Percentiles rank a stretch among this genome's conserved stretches.
These are phyloP conservation scores for Sphagnum magellanicum DNA, from an alignment of 228 moss, liverwort and hornwort genomes.

Conservation along the genomic window DNA sequence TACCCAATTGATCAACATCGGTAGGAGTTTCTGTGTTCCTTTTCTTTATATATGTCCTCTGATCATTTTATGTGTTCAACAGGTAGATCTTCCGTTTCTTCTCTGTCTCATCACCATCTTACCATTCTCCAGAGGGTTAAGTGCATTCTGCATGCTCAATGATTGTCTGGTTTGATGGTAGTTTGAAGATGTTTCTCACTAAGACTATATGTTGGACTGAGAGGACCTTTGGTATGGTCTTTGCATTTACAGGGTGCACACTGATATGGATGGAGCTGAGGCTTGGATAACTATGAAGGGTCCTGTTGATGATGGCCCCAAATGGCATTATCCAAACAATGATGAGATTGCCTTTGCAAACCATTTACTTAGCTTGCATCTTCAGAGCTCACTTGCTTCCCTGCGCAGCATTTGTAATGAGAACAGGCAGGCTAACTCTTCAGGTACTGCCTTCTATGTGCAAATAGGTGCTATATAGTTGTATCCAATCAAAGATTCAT, in stretches of 20 bases:
- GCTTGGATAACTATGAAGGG: conserved; percentile 80
- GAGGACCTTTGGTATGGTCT: neutral
- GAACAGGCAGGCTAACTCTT: conserved; percentile 32
- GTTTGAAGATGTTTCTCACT: too few species aligned
- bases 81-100: too few species aligned
- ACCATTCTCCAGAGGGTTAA: too few species aligned
- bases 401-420: conserved; percentile 62
- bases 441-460: conserved; percentile 19
- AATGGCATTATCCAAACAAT: conserved; percentile 78
- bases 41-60: neutral
- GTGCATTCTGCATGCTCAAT: too few species aligned
- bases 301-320: conserved; percentile 32
- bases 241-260: conserved; percentile 57
- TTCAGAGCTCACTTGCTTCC: conserved; percentile 63
- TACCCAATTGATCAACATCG: conserved; percentile 89
- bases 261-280: conserved; percentile 71
- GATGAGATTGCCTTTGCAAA: conserved; percentile 75
- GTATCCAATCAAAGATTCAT: conserved; percentile 10
- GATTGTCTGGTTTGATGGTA: too few species aligned
- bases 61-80: too few species aligned
- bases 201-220: too few species aligned
- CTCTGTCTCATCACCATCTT: too few species aligned
- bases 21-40: conserved; percentile 25
- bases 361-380: conserved; percentile 68
- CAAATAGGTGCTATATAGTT: too few species aligned